Evolutionary conservation across 306 rosid species (phyloP), one percentile per base, ranked within the genome.

Genomic region (Lathyrus oleraceus): DNA sequence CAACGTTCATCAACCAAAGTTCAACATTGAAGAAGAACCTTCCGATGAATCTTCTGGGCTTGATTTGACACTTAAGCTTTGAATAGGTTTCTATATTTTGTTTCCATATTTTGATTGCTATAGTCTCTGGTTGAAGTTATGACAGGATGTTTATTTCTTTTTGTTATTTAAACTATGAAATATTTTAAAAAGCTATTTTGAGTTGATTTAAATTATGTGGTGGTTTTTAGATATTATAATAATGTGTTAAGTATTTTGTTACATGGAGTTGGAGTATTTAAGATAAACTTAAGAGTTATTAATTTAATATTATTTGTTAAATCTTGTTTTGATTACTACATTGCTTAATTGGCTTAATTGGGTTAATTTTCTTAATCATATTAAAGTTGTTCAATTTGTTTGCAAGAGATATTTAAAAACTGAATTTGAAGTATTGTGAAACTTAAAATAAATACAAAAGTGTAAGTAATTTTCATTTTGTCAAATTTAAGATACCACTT

Each of bases 51-150:
- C 32, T 30, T 43, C 69, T 6, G 88, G 66, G 14, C 77, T 87
- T 21, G 91, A 87, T 80, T 67, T 87, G 51, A 57, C 88, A 4
- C 87, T 87, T 2, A 87, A 69, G 59, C 88, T 87, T 39, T 86
- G 44, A 66, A 40, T 15, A 35, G 4, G 8, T 14, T 28, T 58
- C 32, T 5, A 56, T 12, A n/a, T n/a, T n/a, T n/a, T n/a, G n/a
- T n/a, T n/a, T n/a, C n/a, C n/a, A n/a, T n/a, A 23, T 56, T 15
- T 47, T 47, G 53, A 47, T 47, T 47, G 52, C 20, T 47, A 47
- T 47, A n/a, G 10, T n/a, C n/a, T 47, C 52, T 14, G 9, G 23
- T 17, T 51, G 27, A 51, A 17, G 13, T 51, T 51, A 8, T 49
- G 56, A 9, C 5, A 7, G 8, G 25, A 4, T 49, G 19, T 17